Percentiles rank a stretch among this genome's conserved stretches.
These are phyloP conservation scores for Apophysomyces elegans DNA, from an alignment of 371 early-diverging fungal genomes.

Conservation along the genomic window DNA sequence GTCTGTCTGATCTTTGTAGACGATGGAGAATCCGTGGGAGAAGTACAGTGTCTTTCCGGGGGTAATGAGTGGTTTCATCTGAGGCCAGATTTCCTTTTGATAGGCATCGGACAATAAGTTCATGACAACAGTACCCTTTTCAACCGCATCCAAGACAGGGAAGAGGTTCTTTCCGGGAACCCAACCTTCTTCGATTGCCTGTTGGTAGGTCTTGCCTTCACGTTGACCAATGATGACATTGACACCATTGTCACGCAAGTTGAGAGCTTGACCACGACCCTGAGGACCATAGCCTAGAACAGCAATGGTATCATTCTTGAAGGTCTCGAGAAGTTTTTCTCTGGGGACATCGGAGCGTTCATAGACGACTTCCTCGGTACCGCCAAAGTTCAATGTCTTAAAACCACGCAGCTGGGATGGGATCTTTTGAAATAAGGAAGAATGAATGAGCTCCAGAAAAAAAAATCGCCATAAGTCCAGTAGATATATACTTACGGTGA, in stretches of 20 bases:
- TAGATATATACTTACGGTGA: not conserved
- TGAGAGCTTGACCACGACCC: conserved; percentile 96
- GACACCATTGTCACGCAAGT: conserved; percentile 95
- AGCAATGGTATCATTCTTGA: conserved; percentile 93
- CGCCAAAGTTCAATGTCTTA: conserved; percentile 96
- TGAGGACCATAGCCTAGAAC: conserved; percentile 98
- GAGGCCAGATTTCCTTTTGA: conserved; percentile 92
- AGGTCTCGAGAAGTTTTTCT: conserved; percentile 89
- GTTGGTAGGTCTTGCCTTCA: conserved; percentile 92
- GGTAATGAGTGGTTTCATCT: conserved; percentile 88
- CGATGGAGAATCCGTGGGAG: conserved; percentile 96
- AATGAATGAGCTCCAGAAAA: not conserved
- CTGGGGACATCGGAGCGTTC: conserved; percentile 95
- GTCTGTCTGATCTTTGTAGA: conserved; percentile 91
- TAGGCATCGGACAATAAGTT: conserved; percentile 97
- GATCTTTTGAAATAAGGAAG: not conserved
- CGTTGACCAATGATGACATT: conserved; percentile 96
- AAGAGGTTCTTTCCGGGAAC: conserved; percentile 95
- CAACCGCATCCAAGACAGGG: conserved; percentile 89
- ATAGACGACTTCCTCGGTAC: conserved; percentile 90
- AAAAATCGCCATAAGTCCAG: not conserved
- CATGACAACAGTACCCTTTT: conserved; percentile 92
- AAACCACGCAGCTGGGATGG: conserved; percentile 75
- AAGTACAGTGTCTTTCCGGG: conserved; percentile 98
- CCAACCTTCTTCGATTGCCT: conserved; percentile 96